Percentiles rank a stretch among this genome's conserved stretches.
These are phyloP conservation scores for Fragosphaeria purpurea DNA, from an alignment of 2,329 filamentous ascomycete genomes.

Conservation along the genomic window DNA sequence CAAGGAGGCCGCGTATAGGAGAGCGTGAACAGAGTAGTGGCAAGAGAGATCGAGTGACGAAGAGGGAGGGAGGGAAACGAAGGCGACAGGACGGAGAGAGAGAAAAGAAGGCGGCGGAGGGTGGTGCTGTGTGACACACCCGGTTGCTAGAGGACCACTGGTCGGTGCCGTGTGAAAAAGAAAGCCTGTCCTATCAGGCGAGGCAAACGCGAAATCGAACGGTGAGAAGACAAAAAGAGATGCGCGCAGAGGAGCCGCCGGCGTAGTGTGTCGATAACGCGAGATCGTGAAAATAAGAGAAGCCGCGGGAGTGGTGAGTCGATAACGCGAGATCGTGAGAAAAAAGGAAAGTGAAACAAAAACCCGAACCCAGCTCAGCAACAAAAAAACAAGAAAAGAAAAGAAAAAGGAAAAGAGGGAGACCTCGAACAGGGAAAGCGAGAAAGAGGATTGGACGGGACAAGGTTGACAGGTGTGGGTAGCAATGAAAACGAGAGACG, in stretches of 20 bases:
- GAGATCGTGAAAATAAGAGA: neutral
- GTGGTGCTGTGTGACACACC: conserved; percentile 13
- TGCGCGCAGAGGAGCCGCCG: neutral
- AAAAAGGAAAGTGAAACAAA: neutral
- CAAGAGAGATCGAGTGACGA: neutral
- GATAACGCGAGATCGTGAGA: neutral
- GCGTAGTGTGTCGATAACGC: neutral
- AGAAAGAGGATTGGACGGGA: neutral
- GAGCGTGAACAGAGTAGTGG: too few species aligned
- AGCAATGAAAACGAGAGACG: neutral
- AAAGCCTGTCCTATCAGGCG: conserved; percentile 1
- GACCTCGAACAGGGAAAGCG: neutral
- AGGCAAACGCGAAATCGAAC: too few species aligned
- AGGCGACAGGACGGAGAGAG: conserved; percentile 6
- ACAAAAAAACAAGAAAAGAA: neutral
- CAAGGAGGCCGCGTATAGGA: neutral
- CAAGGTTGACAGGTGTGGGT: too few species aligned
- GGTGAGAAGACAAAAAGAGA: neutral
- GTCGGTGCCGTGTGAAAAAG: neutral
- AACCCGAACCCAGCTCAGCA: neutral
- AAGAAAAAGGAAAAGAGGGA: neutral
- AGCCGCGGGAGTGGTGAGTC: neutral
- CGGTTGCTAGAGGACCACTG: neutral
- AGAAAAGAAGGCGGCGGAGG: conserved; percentile 1
- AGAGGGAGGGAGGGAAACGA: conserved; percentile 7